Base-by-base conservation (phyloP, 495 filamentous ascomycete genomes). In the Tuber melanosporum region DNA sequence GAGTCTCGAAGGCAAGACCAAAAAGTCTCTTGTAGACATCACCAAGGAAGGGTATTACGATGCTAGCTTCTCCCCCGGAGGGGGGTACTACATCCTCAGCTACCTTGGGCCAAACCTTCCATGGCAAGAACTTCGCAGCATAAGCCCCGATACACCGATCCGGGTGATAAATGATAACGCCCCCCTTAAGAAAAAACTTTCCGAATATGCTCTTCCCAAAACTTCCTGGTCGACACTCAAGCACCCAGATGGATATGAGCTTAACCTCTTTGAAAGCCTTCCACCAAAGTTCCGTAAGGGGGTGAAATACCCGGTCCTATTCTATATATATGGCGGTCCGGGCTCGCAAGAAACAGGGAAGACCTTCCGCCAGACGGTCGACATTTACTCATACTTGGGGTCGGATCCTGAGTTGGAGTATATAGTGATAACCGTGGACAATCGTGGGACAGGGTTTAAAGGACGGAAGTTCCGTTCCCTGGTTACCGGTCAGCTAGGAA, bases 391-490 rank as follows among this genome's bases (percentile, higher is more conserved):
- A 5, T 90, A 90, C 81, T 85, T 90, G 57, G 84, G 86, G 7
- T 88, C 87, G 1, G 89, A 90, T 78, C 88, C 88, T 0, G 88
- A 89, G 70, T 85, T 90, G 19, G 85, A 89, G 74, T 90, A 87
- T 82, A 87, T 89, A 75, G 85, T 87, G n/a, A 82, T 87, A 72
- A 87, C 84, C 0, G 86, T 90, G 22, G 89, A 90, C 77, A 88
- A 87, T 77, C 87, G 89, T 12, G 89, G 89, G 22, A 89, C 89
- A 0, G 89, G 87, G 0, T 86, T 77, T 76, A 86, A 88, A 70
- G 89, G 89, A 6, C 86, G 89, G 9, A 84, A 80, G 4, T 89
- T 88, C 82, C 85, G 89, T 2, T 80, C 86, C 0, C 62, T 84
- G 15, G 87, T 90, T 0, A 83, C 86, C 0, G 82, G 84, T 14